Percentiles rank a stretch among this genome's conserved stretches.
Conservation (phyloP, 1,284 basidiomycete species). For the Anthracocystis walkeri region DNA sequence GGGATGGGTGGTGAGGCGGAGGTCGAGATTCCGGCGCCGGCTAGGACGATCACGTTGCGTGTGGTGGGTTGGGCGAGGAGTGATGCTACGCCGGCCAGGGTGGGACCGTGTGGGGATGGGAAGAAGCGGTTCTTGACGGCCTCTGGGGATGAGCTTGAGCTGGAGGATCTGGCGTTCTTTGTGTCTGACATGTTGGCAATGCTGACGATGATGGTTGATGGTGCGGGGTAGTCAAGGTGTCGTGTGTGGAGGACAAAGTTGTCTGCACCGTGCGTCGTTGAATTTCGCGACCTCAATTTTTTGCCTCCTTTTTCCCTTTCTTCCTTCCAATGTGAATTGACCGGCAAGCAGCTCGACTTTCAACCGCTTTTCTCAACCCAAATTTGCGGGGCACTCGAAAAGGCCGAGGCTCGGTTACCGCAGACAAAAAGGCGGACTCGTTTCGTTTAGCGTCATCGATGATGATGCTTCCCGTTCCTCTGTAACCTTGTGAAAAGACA, state of each 20-base stretch:
- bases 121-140: conserved; percentile 29
- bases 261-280: background rate
- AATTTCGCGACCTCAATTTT: conserved; percentile 6
- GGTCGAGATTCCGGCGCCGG: conserved; percentile 73
- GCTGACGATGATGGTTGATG: background rate
- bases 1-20: conserved; percentile 71
- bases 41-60: conserved; percentile 72
- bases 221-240: background rate
- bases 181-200: conserved; percentile 3
- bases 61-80: conserved; percentile 35
- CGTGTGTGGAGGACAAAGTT: background rate
- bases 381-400: background rate
- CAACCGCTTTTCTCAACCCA: background rate
- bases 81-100: conserved; percentile 41
- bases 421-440: too few species aligned
- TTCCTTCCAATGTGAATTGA: too few species aligned
- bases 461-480: too few species aligned
- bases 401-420: background rate
- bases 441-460: too few species aligned
- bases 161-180: background rate
- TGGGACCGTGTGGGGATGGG: conserved; percentile 33
- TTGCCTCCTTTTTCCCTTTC: background rate
- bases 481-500: too few species aligned
- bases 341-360: background rate
- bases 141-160: background rate